Conservation (phyloP, 2,329 filamentous ascomycete species). For the Nemania abortiva region DNA sequence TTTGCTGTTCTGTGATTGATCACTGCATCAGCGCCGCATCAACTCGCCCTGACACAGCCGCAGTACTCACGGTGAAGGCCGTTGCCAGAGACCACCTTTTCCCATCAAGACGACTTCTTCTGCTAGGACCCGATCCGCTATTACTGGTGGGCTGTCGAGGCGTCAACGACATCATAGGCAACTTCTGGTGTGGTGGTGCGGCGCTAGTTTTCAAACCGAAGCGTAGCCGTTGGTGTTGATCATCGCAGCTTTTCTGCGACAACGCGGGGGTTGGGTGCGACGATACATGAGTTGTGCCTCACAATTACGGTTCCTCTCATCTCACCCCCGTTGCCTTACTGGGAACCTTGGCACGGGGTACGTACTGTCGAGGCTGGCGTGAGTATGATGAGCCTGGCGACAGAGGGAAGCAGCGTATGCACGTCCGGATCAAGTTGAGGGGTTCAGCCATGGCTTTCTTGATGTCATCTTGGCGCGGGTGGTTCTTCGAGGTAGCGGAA, state of each 20-base stretch:
- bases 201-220: conserved; percentile 9
- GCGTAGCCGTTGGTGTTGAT: neutral
- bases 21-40: conserved; percentile 5
- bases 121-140: conserved; percentile 8
- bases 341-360: conserved; percentile 15
- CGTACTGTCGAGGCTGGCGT: conserved; percentile 25
- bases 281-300: conserved; percentile 11
- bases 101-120: conserved; percentile 29
- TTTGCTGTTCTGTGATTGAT: conserved; percentile 15
- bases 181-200: conserved; percentile 10
- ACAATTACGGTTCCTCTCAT: conserved; percentile 12
- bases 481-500: conserved; percentile 7
- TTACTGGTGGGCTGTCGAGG: conserved; percentile 14
- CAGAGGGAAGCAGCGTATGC: conserved; percentile 2
- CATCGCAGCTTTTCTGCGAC: conserved; percentile 9
- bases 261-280: conserved; percentile 9
- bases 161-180: conserved; percentile 17
- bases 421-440: neutral
- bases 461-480: conserved; percentile 27
- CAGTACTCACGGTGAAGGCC: conserved; percentile 32
- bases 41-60: neutral
- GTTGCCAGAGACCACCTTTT: conserved; percentile 32
- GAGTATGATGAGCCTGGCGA: conserved; percentile 9
- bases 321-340: conserved; percentile 3
- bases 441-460: conserved; percentile 26